Evolutionary conservation across 176 grass and related monocot genomes (phyloP).

Genomic region (Aegilops longissima): DNA sequence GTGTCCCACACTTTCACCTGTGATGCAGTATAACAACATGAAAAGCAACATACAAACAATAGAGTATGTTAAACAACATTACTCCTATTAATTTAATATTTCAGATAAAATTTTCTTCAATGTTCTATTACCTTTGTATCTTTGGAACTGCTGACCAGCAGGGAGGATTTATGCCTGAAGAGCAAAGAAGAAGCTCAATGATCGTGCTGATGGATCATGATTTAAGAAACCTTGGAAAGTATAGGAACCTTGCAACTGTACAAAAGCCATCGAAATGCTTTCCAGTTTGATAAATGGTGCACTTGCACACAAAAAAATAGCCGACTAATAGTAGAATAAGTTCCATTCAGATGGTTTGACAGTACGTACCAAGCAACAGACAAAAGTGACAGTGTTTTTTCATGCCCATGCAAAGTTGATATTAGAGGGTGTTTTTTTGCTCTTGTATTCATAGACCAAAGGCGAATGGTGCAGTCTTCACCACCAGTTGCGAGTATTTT

Average conservation of each 20-base stretch:
- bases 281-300: background rate
- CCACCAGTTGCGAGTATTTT: conserved; percentile 91
- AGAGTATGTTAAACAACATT: background rate
- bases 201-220: background rate
- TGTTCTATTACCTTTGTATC: conserved; percentile 71
- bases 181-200: conserved; percentile 21
- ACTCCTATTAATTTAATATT: background rate
- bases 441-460: conserved; percentile 77
- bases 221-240: background rate
- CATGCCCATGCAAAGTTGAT: conserved; percentile 82
- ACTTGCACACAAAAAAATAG: background rate
- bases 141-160: conserved; percentile 88
- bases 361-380: conserved; percentile 69
- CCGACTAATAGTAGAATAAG: background rate
- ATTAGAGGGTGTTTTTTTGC: conserved; percentile 56
- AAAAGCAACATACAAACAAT: background rate
- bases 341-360: conserved; percentile 21
- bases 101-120: background rate
- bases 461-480: conserved; percentile 80
- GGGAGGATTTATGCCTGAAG: conserved; percentile 83
- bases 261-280: background rate
- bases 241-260: background rate
- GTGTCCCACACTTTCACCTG: conserved; percentile 92
- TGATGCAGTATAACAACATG: conserved; percentile 25
- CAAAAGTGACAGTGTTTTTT: conserved; percentile 70